A percentile compares a stretch with the other conserved stretches of the same genome.
These are phyloP conservation scores for Margaritispora aquatica DNA, from an alignment of 495 filamentous ascomycete genomes.

Conservation along the genomic window DNA sequence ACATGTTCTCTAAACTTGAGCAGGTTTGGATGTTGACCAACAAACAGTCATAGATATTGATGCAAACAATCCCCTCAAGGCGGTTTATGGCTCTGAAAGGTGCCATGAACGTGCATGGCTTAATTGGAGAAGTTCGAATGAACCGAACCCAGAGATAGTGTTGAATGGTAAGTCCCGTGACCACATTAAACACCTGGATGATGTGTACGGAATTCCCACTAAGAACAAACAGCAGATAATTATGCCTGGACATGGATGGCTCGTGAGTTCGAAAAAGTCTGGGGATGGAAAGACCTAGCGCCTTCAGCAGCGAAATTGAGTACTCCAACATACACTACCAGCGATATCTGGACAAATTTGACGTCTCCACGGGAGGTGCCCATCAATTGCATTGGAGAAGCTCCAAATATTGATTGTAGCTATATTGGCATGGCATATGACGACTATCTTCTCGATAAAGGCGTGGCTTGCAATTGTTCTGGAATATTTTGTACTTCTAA, in stretches of 20 bases:
- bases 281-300: background rate
- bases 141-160: background rate
- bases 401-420: background rate
- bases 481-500: background rate
- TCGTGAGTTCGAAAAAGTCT: background rate
- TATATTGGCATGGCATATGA: background rate
- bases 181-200: background rate
- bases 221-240: background rate
- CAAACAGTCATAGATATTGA: background rate
- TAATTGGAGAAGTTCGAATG: background rate
- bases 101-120: background rate
- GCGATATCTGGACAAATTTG: background rate
- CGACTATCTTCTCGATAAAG: background rate
- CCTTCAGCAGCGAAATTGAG: background rate
- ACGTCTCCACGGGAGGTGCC: too few species aligned
- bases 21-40: background rate
- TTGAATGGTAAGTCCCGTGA: background rate
- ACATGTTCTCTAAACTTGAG: background rate
- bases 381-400: background rate
- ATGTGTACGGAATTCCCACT: background rate
- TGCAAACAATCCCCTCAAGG: background rate
- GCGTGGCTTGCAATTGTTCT: background rate
- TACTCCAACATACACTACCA: background rate
- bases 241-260: background rate
- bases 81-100: background rate